Evolutionary conservation across 495 filamentous ascomycete genomes (phyloP).

Genomic region (Sordaria brevicollis): DNA sequence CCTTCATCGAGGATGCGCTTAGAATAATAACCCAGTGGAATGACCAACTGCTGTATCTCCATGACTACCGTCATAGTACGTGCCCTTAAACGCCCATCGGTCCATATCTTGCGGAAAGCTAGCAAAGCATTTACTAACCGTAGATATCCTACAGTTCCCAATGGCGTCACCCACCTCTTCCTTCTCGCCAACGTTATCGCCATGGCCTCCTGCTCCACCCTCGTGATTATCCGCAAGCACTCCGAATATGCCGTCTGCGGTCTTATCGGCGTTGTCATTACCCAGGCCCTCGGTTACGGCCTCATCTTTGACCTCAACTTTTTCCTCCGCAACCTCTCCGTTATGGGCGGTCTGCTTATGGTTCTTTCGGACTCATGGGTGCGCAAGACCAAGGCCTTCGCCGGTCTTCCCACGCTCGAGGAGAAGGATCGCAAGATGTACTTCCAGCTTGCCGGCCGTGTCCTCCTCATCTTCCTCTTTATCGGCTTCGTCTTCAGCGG

Average conservation of each 20-base stretch:
- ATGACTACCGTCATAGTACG: slow-evolving; percentile 87
- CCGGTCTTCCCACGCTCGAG: slow-evolving; percentile 83
- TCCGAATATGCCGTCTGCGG: slow-evolving; percentile 87
- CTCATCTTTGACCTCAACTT: slow-evolving; percentile 99
- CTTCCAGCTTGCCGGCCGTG: slow-evolving; percentile 91
- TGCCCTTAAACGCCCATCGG: slow-evolving; percentile 14
- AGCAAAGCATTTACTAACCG: slow-evolving; percentile 7
- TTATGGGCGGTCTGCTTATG: slow-evolving; percentile 95
- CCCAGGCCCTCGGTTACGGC: slow-evolving; percentile 95
- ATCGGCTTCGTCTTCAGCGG: slow-evolving; percentile 93
- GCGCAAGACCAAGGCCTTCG: slow-evolving; percentile 92
- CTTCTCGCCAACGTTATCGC: slow-evolving; percentile 82
- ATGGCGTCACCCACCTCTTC: slow-evolving; percentile 87
- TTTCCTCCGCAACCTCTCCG: slow-evolving; percentile 96
- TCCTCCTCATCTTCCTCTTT: slow-evolving; percentile 96
- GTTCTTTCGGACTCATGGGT: slow-evolving; percentile 97
- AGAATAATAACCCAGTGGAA: slow-evolving; percentile 97
- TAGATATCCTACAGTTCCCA: slow-evolving; percentile 52
- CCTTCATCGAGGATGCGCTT: slow-evolving; percentile 93
- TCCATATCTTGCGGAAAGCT: neutral
- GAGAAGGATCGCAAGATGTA: slow-evolving; percentile 99
- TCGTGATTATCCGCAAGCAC: slow-evolving; percentile 86
- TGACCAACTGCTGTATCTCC: slow-evolving; percentile 88
- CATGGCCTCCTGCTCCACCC: slow-evolving; percentile 70
- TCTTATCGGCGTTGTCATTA: slow-evolving; percentile 80